Percentiles rank a stretch among this genome's conserved stretches.
Evolutionary conservation across 805 yeast species (phyloP).

Genomic region (Priceomyces fermenticarens): DNA sequence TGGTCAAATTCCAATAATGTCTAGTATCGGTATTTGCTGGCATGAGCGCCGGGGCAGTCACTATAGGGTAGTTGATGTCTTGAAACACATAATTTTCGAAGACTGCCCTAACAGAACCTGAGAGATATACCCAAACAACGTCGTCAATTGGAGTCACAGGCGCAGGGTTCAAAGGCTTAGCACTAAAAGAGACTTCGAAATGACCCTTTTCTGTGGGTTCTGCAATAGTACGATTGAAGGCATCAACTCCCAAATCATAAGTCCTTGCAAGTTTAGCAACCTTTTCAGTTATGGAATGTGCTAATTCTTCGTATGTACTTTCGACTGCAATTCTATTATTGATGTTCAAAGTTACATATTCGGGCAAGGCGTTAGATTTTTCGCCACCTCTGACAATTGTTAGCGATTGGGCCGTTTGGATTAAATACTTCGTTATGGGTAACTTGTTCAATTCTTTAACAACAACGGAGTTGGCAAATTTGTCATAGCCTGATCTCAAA

Average conservation of each 20-base stretch:
- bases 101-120: conserved; percentile 62
- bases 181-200: conserved; percentile 11
- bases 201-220: conserved; percentile 12
- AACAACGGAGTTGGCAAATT: conserved; percentile 23
- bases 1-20: conserved; percentile 54
- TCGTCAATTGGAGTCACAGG: conserved; percentile 43
- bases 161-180: conserved; percentile 37
- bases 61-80: conserved; percentile 24
- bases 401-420: conserved; percentile 32
- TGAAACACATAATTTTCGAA: conserved; percentile 53
- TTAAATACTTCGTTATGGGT: conserved; percentile 20
- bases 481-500: conserved; percentile 34
- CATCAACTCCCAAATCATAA: conserved; percentile 22
- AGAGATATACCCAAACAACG: conserved; percentile 51
- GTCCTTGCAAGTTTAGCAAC: conserved; percentile 25
- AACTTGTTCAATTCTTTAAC: conserved; percentile 14
- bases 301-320: conserved; percentile 19
- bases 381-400: conserved; percentile 37
- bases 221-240: conserved; percentile 15
- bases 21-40: conserved; percentile 64
- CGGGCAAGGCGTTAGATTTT: conserved; percentile 40
- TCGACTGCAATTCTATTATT: conserved; percentile 38
- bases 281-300: conserved; percentile 16
- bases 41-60: conserved; percentile 48
- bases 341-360: conserved; percentile 23